Conservation (phyloP, 495 filamentous ascomycete genomes). For the Aspergillus cristatus region DNA sequence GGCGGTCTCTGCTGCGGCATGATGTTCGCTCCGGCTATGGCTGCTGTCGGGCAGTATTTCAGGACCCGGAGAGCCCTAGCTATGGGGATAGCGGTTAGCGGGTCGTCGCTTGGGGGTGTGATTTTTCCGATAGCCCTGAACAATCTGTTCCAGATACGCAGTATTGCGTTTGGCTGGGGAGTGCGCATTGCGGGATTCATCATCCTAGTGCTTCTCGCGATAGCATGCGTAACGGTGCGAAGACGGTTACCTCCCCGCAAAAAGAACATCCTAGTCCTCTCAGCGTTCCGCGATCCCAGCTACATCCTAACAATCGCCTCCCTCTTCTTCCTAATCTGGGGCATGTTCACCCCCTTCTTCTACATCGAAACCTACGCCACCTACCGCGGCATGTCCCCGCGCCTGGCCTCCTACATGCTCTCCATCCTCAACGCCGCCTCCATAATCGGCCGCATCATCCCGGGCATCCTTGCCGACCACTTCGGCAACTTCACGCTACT, state of each 20-base stretch:
- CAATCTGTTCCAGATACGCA: slow-evolving; percentile 13
- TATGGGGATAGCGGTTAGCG: slow-evolving; percentile 25
- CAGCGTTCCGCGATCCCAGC: slow-evolving; percentile 6
- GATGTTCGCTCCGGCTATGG: slow-evolving; percentile 22
- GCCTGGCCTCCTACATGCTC: slow-evolving; percentile 15
- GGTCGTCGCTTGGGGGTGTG: slow-evolving; percentile 26
- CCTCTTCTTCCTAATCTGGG: slow-evolving; percentile 12
- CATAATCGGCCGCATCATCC: slow-evolving; percentile 15
- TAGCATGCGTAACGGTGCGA: slow-evolving; percentile 28
- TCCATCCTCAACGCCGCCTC: slow-evolving; percentile 19
- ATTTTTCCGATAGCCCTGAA: slow-evolving; percentile 20
- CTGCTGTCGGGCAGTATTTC: slow-evolving; percentile 26
- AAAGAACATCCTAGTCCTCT: slow-evolving; percentile 6
- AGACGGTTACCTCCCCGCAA: slow-evolving; percentile 8
- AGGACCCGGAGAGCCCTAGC: slow-evolving; percentile 21
- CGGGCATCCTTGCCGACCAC: slow-evolving; percentile 16
- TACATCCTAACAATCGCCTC: slow-evolving; percentile 11
- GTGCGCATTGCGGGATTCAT: slow-evolving; percentile 57
- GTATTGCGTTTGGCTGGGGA: slow-evolving; percentile 49
- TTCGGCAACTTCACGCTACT: slow-evolving; percentile 19
- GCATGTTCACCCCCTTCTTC: slow-evolving; percentile 15
- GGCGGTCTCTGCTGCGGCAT: slow-evolving; percentile 29
- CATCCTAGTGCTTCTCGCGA: slow-evolving; percentile 33
- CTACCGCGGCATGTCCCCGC: slow-evolving; percentile 4
- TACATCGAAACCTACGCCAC: slow-evolving; percentile 14